A percentile compares a stretch with the other conserved stretches of the same genome.
phyloP scores from a whole-genome alignment of 306 rosid species.

The Datisca glomerata region DNA sequence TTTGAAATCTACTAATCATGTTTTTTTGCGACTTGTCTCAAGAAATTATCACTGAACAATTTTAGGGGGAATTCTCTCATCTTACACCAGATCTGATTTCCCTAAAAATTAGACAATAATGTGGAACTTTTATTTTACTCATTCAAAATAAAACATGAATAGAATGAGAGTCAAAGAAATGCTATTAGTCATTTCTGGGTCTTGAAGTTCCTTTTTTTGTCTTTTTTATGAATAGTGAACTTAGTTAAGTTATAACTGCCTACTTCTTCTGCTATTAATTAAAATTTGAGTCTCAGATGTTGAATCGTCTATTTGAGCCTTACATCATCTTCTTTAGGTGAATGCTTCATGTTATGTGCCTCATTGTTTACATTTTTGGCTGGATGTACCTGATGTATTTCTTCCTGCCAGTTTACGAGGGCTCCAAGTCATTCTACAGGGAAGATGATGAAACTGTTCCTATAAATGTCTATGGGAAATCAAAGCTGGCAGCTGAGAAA shows the following conservation, averaged over 20 bases:
- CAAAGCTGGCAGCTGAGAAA: conserved; percentile 73
- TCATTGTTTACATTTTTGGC: background rate
- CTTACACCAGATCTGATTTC: too few species aligned
- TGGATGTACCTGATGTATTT: conserved; percentile 12
- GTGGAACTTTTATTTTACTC: background rate
- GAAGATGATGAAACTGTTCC: conserved; percentile 67
- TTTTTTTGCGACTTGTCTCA: too few species aligned
- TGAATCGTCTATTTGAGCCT: too few species aligned
- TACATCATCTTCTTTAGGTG: background rate
- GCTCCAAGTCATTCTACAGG: conserved; percentile 72
- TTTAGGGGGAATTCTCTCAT: too few species aligned
- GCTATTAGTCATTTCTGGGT: too few species aligned
- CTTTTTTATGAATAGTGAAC: background rate
- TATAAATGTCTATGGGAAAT: conserved; percentile 76
- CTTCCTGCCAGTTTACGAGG: conserved; percentile 66
- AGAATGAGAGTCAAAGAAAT: background rate
- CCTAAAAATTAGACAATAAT: too few species aligned
- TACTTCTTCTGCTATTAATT: too few species aligned
- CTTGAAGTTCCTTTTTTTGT: too few species aligned
- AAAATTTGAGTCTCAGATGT: too few species aligned
- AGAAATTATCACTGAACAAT: too few species aligned
- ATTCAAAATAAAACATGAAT: background rate
- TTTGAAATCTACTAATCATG: too few species aligned
- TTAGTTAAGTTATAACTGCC: conserved; percentile 1
- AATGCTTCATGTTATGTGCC: too few species aligned